Conservation (phyloP, 495 filamentous ascomycete genomes). For the Xylaria sp. region DNA sequence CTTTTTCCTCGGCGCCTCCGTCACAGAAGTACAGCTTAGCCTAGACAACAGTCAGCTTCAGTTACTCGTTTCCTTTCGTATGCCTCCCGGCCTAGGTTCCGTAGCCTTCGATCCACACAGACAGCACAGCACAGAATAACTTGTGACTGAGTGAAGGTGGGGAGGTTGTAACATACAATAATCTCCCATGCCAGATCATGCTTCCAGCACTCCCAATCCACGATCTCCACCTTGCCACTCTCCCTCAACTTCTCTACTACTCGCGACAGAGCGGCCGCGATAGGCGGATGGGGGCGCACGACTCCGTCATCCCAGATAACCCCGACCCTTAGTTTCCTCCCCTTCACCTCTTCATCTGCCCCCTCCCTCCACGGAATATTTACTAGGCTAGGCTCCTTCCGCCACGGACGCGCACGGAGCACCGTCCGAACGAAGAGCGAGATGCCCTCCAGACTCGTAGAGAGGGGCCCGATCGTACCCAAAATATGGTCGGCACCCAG, state of each 20-base stretch:
- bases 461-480: constrained; percentile 68
- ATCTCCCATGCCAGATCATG: constrained; percentile 67
- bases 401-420: constrained; percentile 67
- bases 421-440: constrained; percentile 69
- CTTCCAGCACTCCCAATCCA: constrained; percentile 71
- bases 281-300: constrained; percentile 75
- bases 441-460: constrained; percentile 65
- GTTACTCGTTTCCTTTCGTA: neutral
- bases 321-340: constrained; percentile 63
- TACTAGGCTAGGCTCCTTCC: constrained; percentile 62
- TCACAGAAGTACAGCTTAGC: constrained; percentile 59
- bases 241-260: constrained; percentile 61
- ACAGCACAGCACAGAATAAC: neutral
- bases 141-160: neutral
- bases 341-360: constrained; percentile 34
- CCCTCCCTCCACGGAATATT: constrained; percentile 65
- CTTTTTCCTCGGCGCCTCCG: constrained; percentile 60
- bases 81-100: neutral
- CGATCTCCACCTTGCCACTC: constrained; percentile 57
- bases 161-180: constrained; percentile 45
- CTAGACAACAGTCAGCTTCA: constrained; percentile 22
- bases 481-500: constrained; percentile 65
- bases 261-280: constrained; percentile 64
- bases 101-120: neutral
- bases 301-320: constrained; percentile 75